Evolutionary conservation across 495 filamentous ascomycete genomes (phyloP).

Genomic region (Cetradonia linearis): DNA sequence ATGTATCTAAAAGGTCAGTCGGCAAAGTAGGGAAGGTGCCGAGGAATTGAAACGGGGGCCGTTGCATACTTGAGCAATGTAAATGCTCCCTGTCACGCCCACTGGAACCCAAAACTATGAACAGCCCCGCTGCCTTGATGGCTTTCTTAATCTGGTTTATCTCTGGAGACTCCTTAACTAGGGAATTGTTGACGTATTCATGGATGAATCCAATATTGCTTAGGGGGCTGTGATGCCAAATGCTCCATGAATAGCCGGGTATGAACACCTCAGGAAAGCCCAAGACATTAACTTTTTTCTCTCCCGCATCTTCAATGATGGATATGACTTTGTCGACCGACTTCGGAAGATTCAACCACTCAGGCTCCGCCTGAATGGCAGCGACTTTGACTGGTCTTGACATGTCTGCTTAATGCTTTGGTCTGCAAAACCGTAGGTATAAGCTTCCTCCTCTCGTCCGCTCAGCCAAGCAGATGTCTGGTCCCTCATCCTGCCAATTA

Average conservation of each 20-base stretch:
- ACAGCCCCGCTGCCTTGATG: constrained; percentile 10
- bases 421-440: too few species aligned
- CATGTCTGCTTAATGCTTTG: too few species aligned
- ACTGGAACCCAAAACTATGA: not conserved
- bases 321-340: constrained; percentile 27
- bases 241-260: constrained; percentile 32
- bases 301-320: constrained; percentile 28
- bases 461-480: not conserved
- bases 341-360: constrained; percentile 29
- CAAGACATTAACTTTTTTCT: constrained; percentile 27
- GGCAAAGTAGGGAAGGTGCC: not conserved
- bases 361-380: constrained; percentile 25
- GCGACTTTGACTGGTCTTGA: constrained; percentile 19
- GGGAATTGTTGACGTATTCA: constrained; percentile 28
- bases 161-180: constrained; percentile 27
- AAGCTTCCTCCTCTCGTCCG: not conserved
- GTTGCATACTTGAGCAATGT: not conserved
- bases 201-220: constrained; percentile 18
- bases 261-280: constrained; percentile 35
- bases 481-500: not conserved
- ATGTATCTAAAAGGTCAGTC: not conserved
- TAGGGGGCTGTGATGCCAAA: constrained; percentile 7
- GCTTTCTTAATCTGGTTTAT: constrained; percentile 28
- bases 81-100: not conserved
- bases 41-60: too few species aligned